A percentile compares a stretch with the other conserved stretches of the same genome.
These are phyloP conservation scores for Penicillium longicatenatum DNA, from an alignment of 495 filamentous ascomycete genomes.

Conservation along the genomic window DNA sequence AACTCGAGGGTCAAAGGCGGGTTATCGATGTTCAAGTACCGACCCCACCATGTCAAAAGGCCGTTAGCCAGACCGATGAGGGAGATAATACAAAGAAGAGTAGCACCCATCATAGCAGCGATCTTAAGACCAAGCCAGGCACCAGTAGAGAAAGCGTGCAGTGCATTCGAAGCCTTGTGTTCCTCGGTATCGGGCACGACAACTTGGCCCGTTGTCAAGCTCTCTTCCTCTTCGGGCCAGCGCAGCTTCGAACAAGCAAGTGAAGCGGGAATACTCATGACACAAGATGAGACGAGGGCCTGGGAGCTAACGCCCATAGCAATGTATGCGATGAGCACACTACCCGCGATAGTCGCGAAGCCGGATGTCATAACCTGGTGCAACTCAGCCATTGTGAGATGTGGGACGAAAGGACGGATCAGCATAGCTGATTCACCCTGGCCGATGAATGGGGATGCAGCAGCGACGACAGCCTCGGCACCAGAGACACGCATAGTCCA, in stretches of 20 bases:
- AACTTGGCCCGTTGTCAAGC: constrained; percentile 75
- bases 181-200: constrained; percentile 74
- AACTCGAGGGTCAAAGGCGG: constrained; percentile 71
- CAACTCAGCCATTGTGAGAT: constrained; percentile 81
- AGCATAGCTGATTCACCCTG: constrained; percentile 94
- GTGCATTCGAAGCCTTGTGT: constrained; percentile 68
- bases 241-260: constrained; percentile 85
- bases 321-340: constrained; percentile 80
- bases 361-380: constrained; percentile 88
- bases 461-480: constrained; percentile 87
- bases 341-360: constrained; percentile 69
- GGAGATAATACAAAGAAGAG: constrained; percentile 82
- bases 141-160: constrained; percentile 86
- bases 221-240: constrained; percentile 84
- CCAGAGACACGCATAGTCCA: constrained; percentile 89
- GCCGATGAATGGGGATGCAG: constrained; percentile 92
- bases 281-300: constrained; percentile 81
- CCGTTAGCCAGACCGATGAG: constrained; percentile 75
- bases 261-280: constrained; percentile 91
- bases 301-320: constrained; percentile 77
- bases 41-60: constrained; percentile 86
- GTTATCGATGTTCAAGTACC: constrained; percentile 72
- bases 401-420: constrained; percentile 80
- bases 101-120: constrained; percentile 78
- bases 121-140: constrained; percentile 90